Percentiles rank a stretch among this genome's conserved stretches.
Evolutionary conservation across 169 alveolate genomes (phyloP).

Genomic region (Condylostoma magnum): DNA sequence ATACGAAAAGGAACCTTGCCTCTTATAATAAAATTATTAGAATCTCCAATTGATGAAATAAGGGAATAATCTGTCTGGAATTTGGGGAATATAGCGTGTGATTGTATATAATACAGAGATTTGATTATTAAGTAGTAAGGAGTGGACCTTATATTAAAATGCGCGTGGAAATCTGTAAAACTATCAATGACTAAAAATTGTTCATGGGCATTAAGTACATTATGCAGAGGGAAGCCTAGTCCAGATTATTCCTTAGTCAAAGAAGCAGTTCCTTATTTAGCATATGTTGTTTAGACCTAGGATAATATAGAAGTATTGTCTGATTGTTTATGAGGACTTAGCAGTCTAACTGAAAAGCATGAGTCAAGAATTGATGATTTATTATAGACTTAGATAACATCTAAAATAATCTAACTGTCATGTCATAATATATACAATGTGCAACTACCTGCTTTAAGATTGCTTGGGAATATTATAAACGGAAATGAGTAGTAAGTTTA

Average conservation of each 20-base stretch:
- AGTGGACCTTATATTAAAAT: constrained; percentile 76
- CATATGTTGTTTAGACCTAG: constrained; percentile 68
- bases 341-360: background rate
- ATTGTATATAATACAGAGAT: constrained; percentile 91
- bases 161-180: constrained; percentile 66
- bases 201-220: constrained; percentile 94
- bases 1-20: constrained; percentile 68
- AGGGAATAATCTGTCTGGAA: constrained; percentile 98
- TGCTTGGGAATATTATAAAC: constrained; percentile 63
- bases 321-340: background rate
- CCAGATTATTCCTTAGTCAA: constrained; percentile 82
- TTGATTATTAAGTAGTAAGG: constrained; percentile 85
- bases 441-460: constrained; percentile 12
- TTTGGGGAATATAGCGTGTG: constrained; percentile 97
- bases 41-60: constrained; percentile 80
- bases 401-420: background rate
- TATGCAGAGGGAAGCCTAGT: constrained; percentile 92
- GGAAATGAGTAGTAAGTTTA: constrained; percentile 95
- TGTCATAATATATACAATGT: background rate
- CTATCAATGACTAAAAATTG: constrained; percentile 90
- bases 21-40: constrained; percentile 55
- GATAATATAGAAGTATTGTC: background rate
- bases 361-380: background rate
- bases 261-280: constrained; percentile 85
- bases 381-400: background rate